These are phyloP conservation scores for Blepharisma japonicum DNA, from an alignment of 73 alveolate genomes.

Conservation along the genomic window DNA sequence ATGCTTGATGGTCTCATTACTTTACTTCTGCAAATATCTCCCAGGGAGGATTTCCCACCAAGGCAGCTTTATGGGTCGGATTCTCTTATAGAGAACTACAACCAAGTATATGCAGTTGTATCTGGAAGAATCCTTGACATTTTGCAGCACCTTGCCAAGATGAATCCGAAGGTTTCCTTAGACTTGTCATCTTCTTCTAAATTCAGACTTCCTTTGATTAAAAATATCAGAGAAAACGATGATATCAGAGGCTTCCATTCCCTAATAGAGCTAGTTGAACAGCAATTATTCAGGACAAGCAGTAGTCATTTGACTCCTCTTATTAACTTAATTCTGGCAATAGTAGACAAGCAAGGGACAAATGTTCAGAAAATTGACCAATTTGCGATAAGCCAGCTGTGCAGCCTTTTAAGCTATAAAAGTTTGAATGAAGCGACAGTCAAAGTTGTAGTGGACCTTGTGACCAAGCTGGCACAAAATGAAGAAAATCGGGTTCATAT, in stretches of 20 bases:
- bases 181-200: not conserved
- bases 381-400: not conserved
- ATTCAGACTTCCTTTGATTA: not conserved
- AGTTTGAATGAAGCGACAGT: not conserved
- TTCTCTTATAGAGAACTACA: conserved; percentile 1
- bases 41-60: not conserved
- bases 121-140: conserved; percentile 25
- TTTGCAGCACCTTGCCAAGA: conserved; percentile 1
- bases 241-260: not conserved
- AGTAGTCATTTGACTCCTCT: not conserved
- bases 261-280: not conserved
- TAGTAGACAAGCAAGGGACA: not conserved
- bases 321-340: not conserved
- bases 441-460: not conserved
- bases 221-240: not conserved
- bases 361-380: not conserved
- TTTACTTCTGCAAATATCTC: not conserved
- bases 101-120: conserved; percentile 25
- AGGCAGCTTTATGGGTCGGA: not conserved
- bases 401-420: conserved; percentile 7
- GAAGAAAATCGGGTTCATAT: not conserved
- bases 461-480: not conserved
- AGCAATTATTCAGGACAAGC: not conserved
- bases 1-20: not conserved
- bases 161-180: not conserved